Base-by-base conservation (phyloP, 371 early-diverging fungal genomes). In the Mortierella sp. region DNA sequence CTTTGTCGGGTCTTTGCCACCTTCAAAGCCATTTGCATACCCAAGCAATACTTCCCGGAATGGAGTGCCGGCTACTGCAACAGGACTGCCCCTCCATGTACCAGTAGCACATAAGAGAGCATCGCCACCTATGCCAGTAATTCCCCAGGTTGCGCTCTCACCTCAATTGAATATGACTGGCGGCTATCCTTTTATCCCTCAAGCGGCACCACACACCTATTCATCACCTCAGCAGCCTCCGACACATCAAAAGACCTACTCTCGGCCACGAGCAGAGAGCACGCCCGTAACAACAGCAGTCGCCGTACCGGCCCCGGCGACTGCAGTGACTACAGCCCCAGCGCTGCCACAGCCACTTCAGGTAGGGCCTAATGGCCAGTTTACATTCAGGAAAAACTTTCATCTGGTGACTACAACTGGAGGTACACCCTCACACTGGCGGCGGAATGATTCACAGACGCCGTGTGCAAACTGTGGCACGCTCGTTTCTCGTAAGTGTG, bases 21-120 rank as follows among this genome's bases (percentile, higher is more conserved):
- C 88, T 50, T 85, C 79, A 58, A 86, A 85, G 45, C 76, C 84
- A 5, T 89, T 89, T 60, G 88, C 89, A 0, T 89, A 84, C 62
- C 86, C 86, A 0, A 84, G 85, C 9, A 83, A 71, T 46, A 50
- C 70, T 7, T 58, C 64, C 7, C 79, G 79, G 30, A 65, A 62
- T 50, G 72, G 68, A 7, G 46, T 76, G 14, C 76, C 76, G 0
- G 53, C 59, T 0, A 72, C 60, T 7, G 72, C 67, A 1, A 71
- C 72, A 15, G 58, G 44, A 53, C 60, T 55, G 18, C 70, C 70
- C 6, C 18, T 37, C 19, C 70, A 70, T 21, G 66, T 62, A 21
- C 67, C 70, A 15, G 60, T 70, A 30, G 75, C 56, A 2, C 62
- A 62, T 46, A 47, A 55, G 57, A 66, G 64, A 60, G 16, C 56